These are phyloP conservation scores for Alternaria sp. DNA, from an alignment of 2,329 filamentous ascomycete species.

Conservation along the genomic window DNA sequence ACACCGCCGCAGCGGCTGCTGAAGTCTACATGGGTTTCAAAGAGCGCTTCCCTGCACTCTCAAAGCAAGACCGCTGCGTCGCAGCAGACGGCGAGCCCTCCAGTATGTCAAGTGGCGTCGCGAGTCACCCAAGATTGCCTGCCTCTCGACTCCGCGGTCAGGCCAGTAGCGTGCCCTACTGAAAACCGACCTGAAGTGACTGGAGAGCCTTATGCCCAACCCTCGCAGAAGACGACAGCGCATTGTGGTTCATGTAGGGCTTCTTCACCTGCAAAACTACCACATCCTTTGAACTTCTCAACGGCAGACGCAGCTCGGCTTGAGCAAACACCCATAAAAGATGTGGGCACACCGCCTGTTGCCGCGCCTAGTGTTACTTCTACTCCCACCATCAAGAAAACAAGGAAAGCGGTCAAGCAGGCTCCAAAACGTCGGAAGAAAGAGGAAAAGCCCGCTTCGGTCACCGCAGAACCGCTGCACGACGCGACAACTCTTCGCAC, in stretches of 20 bases:
- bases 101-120: neutral
- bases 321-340: neutral
- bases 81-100: neutral
- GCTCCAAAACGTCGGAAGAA: neutral
- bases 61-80: neutral
- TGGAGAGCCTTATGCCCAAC: neutral
- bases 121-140: neutral
- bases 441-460: neutral
- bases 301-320: neutral
- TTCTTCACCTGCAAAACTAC: neutral
- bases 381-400: neutral
- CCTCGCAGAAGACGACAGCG: neutral
- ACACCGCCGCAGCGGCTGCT: neutral
- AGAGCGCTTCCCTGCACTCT: neutral
- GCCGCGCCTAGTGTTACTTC: neutral
- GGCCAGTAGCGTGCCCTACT: neutral
- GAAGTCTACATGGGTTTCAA: neutral
- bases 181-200: neutral
- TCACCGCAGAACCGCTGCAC: neutral
- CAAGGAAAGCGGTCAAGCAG: neutral
- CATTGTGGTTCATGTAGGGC: neutral
- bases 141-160: neutral
- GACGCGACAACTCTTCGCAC: neutral
- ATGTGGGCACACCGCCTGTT: neutral
- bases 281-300: neutral